A percentile compares a stretch with the other conserved stretches of the same genome.
Conservation (phyloP, 495 filamentous ascomycete genomes). For the Parathielavia hyrcaniae region DNA sequence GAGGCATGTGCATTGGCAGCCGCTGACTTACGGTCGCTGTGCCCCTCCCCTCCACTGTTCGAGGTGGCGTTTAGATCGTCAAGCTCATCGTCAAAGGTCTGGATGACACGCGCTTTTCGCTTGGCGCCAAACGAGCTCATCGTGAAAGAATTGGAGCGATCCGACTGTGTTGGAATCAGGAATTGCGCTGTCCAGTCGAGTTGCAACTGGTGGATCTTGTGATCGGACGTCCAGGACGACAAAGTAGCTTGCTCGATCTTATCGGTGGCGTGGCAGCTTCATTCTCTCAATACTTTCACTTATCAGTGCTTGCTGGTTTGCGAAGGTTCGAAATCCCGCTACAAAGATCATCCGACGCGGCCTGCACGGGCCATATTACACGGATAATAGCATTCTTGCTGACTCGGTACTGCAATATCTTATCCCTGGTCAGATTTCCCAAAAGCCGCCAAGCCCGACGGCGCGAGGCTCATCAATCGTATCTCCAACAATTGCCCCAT, state of each 20-base stretch:
- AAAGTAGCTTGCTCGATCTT: no score
- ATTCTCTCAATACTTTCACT: no score
- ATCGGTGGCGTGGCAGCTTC: no score
- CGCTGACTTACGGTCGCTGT: conserved; percentile 32
- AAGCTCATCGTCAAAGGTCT: conserved; percentile 56
- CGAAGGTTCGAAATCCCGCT: no score
- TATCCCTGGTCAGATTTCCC: neutral
- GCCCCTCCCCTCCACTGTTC: conserved; percentile 30
- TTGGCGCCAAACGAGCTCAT: conserved; percentile 63
- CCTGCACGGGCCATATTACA: no score
- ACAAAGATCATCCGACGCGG: neutral
- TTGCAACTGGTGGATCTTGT: no score
- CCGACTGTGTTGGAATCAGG: neutral
- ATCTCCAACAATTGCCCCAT: conserved; percentile 16
- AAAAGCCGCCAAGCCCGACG: neutral
- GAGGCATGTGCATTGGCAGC: conserved; percentile 1
- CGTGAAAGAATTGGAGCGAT: conserved; percentile 5
- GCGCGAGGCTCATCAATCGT: conserved; percentile 6
- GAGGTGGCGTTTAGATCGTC: conserved; percentile 19
- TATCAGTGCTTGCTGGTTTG: neutral
- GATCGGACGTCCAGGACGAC: no score
- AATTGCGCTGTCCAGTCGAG: neutral
- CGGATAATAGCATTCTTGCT: no score
- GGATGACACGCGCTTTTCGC: conserved; percentile 69
- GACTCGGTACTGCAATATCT: neutral